Conservation (phyloP, 2,329 filamentous ascomycete species). For the Macroventuria anomochaeta region DNA sequence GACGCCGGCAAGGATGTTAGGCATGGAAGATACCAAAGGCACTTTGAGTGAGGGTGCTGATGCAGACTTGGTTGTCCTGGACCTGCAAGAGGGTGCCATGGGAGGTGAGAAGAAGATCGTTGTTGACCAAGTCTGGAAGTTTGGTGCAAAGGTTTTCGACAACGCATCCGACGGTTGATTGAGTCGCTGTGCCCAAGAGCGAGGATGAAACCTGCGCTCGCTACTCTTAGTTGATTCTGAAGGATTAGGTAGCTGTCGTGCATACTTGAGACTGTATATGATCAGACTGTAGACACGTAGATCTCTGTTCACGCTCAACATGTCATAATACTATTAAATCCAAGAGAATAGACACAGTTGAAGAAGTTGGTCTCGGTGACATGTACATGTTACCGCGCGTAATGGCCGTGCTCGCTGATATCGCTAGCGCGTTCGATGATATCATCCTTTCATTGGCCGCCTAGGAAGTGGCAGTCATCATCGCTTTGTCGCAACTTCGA, state of each 20-base stretch:
- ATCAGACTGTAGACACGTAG: background rate
- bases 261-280: background rate
- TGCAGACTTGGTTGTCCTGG: constrained; percentile 69
- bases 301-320: background rate
- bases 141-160: constrained; percentile 58
- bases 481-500: background rate
- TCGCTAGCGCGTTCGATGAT: constrained; percentile 31
- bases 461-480: constrained; percentile 7
- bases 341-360: background rate
- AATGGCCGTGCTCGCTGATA: constrained; percentile 13
- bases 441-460: constrained; percentile 24
- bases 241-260: too few species aligned
- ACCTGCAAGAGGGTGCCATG: constrained; percentile 56
- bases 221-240: background rate
- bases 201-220: background rate
- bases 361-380: too few species aligned
- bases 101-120: constrained; percentile 60
- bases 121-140: constrained; percentile 83
- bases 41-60: constrained; percentile 54
- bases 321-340: background rate
- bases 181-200: background rate
- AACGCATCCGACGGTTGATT: background rate
- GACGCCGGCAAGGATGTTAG: constrained; percentile 79
- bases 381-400: constrained; percentile 21
- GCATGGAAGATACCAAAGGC: constrained; percentile 71